Conservation (phyloP, 176 grass and related monocot genomes). For the Ensete ventricosum region DNA sequence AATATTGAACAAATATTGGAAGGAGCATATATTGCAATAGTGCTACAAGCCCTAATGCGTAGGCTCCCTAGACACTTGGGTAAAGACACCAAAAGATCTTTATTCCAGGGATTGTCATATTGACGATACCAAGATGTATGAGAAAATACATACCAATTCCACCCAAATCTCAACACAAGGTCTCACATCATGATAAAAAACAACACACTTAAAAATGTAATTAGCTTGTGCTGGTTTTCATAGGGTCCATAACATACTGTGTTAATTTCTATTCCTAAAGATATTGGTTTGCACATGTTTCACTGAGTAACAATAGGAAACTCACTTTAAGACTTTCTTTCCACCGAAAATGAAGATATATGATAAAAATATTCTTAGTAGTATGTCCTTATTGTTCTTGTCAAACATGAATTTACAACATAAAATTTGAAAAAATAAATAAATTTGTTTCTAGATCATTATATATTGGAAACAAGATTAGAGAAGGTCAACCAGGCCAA, state of each 20-base stretch:
- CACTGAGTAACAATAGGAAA: neutral
- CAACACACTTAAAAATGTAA: neutral
- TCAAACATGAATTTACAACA: neutral
- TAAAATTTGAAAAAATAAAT: neutral
- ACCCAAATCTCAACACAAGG: neutral
- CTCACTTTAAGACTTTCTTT: neutral
- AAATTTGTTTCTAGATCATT: too few species aligned
- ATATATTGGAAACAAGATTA: neutral
- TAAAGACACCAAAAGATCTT: neutral
- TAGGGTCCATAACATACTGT: neutral
- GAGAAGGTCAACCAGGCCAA: neutral
- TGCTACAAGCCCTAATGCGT: neutral
- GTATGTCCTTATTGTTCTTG: neutral
- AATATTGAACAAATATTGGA: neutral
- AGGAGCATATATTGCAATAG: neutral
- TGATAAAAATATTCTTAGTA: neutral
- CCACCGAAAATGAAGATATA: neutral
- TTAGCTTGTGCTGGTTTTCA: neutral
- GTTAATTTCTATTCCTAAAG: neutral
- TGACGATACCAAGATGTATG: neutral
- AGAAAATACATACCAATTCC: neutral
- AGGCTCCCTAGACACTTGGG: neutral
- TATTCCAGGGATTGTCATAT: neutral
- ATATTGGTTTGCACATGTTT: neutral
- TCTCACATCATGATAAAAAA: neutral